A percentile compares a stretch with the other conserved stretches of the same genome.
phyloP scores from a whole-genome alignment of 2,329 filamentous ascomycete genomes.

The Fusarium floridanum region DNA sequence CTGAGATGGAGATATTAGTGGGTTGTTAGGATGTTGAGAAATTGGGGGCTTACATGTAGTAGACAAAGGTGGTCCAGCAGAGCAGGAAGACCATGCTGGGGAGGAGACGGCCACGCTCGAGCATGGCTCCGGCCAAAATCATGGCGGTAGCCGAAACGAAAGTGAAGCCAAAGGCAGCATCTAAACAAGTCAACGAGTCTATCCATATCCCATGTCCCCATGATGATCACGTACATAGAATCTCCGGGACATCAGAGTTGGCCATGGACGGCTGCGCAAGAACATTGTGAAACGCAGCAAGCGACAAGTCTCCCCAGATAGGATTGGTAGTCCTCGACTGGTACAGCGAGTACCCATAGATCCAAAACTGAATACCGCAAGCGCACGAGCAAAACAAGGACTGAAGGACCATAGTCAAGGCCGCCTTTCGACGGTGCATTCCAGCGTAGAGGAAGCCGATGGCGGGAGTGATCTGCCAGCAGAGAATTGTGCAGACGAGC shows the following conservation, averaged over 20 bases:
- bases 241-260: slow-evolving; percentile 53
- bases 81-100: slow-evolving; percentile 73
- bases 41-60: slow-evolving; percentile 55
- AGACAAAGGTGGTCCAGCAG: slow-evolving; percentile 74
- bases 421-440: slow-evolving; percentile 54
- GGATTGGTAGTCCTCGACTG: slow-evolving; percentile 52
- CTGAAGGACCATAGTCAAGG: slow-evolving; percentile 61
- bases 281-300: slow-evolving; percentile 52
- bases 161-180: slow-evolving; percentile 54
- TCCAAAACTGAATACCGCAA: slow-evolving; percentile 61
- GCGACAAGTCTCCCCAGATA: slow-evolving; percentile 52
- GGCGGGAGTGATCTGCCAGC: slow-evolving; percentile 56
- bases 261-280: slow-evolving; percentile 54
- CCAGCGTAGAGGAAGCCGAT: slow-evolving; percentile 57
- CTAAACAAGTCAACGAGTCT: neutral
- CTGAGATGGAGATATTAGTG: slow-evolving; percentile 3
- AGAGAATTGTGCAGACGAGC: slow-evolving; percentile 53
- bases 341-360: slow-evolving; percentile 61
- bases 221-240: slow-evolving; percentile 44
- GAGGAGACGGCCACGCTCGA: slow-evolving; percentile 52
- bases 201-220: neutral
- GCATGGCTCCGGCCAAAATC: slow-evolving; percentile 56
- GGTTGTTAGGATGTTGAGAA: too few relatives aligned
- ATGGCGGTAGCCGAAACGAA: slow-evolving; percentile 56
- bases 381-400: slow-evolving; percentile 61